These are phyloP conservation scores for Chenopodium quinoa DNA, from an alignment of 148 eudicot species.

Conservation along the genomic window DNA sequence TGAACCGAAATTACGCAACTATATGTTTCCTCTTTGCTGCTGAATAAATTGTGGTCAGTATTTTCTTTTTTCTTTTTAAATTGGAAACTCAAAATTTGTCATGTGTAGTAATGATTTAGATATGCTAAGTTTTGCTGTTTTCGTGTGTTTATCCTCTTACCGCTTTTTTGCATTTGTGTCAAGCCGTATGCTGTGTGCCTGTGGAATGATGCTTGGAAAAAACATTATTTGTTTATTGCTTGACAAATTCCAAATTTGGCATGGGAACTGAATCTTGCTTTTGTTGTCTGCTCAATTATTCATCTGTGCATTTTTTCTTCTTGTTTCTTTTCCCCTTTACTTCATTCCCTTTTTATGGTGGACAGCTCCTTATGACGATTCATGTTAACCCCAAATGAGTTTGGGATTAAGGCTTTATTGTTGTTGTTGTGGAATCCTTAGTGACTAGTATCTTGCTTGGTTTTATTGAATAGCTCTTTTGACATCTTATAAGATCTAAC, in stretches of 20 bases:
- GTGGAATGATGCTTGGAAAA: neutral
- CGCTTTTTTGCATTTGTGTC: neutral
- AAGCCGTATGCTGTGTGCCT: conserved; percentile 1
- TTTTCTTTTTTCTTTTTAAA: too few relatives aligned
- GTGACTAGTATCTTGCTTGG: conserved; percentile 3
- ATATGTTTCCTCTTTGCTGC: neutral
- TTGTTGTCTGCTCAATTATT: conserved; percentile 3
- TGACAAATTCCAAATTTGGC: neutral
- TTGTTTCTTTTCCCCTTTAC: neutral
- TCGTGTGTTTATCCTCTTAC: neutral
- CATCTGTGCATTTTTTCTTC: neutral
- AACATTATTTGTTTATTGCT: conserved; percentile 4
- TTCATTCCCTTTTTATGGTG: too few relatives aligned
- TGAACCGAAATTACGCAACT: too few relatives aligned
- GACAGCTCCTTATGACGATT: too few relatives aligned
- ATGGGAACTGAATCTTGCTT: neutral
- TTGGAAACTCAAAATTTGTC: neutral
- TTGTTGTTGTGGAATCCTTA: neutral
- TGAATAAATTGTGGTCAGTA: neutral
- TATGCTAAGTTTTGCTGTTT: too few relatives aligned
- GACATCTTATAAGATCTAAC: neutral
- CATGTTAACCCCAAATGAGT: too few relatives aligned
- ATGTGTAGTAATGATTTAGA: neutral
- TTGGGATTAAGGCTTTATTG: neutral
- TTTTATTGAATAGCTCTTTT: neutral